Percentiles rank a stretch among this genome's conserved stretches.
phyloP scores from a whole-genome alignment of 495 filamentous ascomycete species.

The Annulohypoxylon moriforme region DNA sequence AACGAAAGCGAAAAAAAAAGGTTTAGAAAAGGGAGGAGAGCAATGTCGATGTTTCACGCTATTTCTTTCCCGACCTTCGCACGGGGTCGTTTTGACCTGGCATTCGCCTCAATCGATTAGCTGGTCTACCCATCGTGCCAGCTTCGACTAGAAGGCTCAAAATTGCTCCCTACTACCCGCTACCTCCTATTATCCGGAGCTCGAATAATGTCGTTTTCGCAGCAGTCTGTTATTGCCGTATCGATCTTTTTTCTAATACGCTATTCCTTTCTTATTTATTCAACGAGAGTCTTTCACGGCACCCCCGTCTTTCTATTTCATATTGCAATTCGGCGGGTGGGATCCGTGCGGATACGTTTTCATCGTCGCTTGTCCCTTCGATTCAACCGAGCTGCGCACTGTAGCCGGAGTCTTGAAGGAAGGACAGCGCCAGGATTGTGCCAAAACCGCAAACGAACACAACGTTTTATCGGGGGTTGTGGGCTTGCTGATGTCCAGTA shows the following conservation, averaged over 20 bases:
- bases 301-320: conserved; percentile 2
- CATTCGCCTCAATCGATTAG: conserved; percentile 14
- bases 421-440: conserved; percentile 5
- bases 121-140: not conserved
- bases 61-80: conserved; percentile 8
- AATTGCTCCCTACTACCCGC: too few species aligned
- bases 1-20: conserved; percentile 14
- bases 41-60: not conserved
- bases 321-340: conserved; percentile 21
- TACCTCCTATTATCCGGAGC: not conserved
- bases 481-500: not conserved
- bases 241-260: conserved; percentile 12
- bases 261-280: conserved; percentile 1
- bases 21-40: not conserved
- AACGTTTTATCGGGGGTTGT: conserved; percentile 15
- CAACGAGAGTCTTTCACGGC: not conserved
- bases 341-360: conserved; percentile 42
- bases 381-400: not conserved
- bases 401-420: not conserved
- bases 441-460: conserved; percentile 7
- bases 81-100: conserved; percentile 8
- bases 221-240: conserved; percentile 4
- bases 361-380: not conserved
- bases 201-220: not conserved
- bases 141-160: not conserved